A percentile compares a stretch with the other conserved stretches of the same genome.
These are phyloP conservation scores for Testicularia cyperi DNA, from an alignment of 1,284 basidiomycete species.

Conservation along the genomic window DNA sequence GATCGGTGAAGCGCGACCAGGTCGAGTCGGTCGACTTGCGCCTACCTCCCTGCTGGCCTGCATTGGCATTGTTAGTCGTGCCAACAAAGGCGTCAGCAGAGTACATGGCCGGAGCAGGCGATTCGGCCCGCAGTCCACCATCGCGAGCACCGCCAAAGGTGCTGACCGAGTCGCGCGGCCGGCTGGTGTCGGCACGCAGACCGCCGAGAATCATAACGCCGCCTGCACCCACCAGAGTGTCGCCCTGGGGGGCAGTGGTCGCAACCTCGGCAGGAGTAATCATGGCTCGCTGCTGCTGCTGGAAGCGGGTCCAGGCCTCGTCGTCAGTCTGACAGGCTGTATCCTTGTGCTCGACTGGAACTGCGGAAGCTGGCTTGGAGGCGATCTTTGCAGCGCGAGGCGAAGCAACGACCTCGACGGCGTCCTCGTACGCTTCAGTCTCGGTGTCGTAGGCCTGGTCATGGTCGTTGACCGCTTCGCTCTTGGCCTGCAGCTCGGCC, in stretches of 20 bases:
- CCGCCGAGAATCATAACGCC: conserved; percentile 34
- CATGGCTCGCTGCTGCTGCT: conserved; percentile 17
- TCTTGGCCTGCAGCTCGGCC: conserved; percentile 23
- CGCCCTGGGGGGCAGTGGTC: conserved; percentile 5
- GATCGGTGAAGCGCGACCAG: conserved; percentile 24
- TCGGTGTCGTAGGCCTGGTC: no score
- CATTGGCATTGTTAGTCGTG: conserved; percentile 2
- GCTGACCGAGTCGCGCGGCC: conserved; percentile 35
- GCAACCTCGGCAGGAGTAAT: neutral
- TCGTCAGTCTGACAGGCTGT: conserved; percentile 46
- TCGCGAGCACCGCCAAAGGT: conserved; percentile 40
- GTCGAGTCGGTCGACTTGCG: conserved; percentile 38
- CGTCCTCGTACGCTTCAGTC: conserved; percentile 27
- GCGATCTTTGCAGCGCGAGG: conserved; percentile 4
- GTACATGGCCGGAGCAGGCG: conserved; percentile 37
- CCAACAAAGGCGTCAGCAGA: conserved; percentile 33
- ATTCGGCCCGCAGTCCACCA: conserved; percentile 6
- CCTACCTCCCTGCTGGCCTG: no score
- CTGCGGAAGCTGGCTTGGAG: no score
- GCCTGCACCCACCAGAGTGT: conserved; percentile 21
- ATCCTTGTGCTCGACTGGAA: conserved; percentile 34
- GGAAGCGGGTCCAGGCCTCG: conserved; percentile 29
- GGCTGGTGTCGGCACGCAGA: conserved; percentile 8
- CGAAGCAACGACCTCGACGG: conserved; percentile 5
- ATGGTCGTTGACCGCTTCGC: conserved; percentile 18